These are phyloP conservation scores for Scleroderma citrinum DNA, from an alignment of 768 basidiomycete species.

Conservation along the genomic window DNA sequence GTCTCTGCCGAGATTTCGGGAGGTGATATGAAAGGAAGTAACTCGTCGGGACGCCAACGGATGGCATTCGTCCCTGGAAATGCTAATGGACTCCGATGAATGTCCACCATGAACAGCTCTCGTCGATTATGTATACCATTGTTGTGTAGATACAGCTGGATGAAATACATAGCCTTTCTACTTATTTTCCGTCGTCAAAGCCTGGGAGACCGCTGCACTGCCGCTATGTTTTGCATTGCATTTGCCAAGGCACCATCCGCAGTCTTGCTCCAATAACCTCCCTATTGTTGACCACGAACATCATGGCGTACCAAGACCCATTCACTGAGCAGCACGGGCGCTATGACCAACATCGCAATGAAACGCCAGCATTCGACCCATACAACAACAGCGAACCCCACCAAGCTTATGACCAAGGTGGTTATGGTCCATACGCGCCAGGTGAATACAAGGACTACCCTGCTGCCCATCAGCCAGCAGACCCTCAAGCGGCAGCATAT, in stretches of 20 bases:
- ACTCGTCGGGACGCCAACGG: constrained; percentile 39
- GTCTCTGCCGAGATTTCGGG: constrained; percentile 13
- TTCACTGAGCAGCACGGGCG: constrained; percentile 35
- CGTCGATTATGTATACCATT: too few relatives aligned
- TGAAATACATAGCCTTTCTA: too few relatives aligned
- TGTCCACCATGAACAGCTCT: background rate
- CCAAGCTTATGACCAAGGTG: constrained; percentile 48
- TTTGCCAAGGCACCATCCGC: background rate
- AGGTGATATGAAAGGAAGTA: constrained; percentile 4
- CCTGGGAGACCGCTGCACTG: constrained; percentile 5
- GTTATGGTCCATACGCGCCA: constrained; percentile 21
- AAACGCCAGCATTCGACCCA: constrained; percentile 38
- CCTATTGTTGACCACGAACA: background rate
- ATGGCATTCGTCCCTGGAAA: constrained; percentile 45
- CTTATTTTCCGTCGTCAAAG: too few relatives aligned
- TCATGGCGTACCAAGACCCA: constrained; percentile 52
- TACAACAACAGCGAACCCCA: constrained; percentile 42
- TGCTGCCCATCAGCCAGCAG: constrained; percentile 12
- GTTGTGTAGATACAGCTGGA: too few relatives aligned
- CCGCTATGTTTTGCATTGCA: background rate
- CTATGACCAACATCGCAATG: constrained; percentile 28
- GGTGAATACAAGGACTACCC: constrained; percentile 36
- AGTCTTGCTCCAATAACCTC: background rate
- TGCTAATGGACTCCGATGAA: constrained; percentile 27
- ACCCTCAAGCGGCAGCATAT: constrained; percentile 9